Evolutionary conservation across 2,329 filamentous ascomycete genomes (phyloP).

Genomic region (Neofusicoccum laricinum): DNA sequence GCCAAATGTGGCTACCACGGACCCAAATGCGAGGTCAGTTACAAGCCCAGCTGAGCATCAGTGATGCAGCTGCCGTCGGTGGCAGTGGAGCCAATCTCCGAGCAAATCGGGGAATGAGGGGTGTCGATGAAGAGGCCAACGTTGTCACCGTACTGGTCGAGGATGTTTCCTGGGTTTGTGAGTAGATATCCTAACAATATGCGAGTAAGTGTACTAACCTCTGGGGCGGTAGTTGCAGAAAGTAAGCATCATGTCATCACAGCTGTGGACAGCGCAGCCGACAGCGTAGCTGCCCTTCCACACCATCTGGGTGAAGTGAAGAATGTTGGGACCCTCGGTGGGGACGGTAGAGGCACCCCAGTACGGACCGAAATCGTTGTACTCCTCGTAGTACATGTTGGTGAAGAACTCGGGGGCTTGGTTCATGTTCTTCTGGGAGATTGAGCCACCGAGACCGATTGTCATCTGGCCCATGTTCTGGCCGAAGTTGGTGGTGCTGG

Average conservation of each 20-base stretch:
- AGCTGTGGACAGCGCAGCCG: slow-evolving; percentile 34
- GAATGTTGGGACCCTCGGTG: slow-evolving; percentile 24
- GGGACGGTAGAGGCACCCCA: neutral
- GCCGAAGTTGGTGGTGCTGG: slow-evolving; percentile 59
- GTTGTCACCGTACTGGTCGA: slow-evolving; percentile 52
- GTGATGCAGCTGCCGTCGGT: slow-evolving; percentile 12
- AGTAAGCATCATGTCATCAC: slow-evolving; percentile 48
- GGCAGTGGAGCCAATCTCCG: neutral
- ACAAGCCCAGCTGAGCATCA: slow-evolving; percentile 8
- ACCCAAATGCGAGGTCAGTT: neutral
- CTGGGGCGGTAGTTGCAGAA: slow-evolving; percentile 83
- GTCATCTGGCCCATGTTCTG: slow-evolving; percentile 75
- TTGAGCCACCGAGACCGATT: slow-evolving; percentile 62
- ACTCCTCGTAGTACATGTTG: slow-evolving; percentile 24
- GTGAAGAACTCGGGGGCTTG: slow-evolving; percentile 51
- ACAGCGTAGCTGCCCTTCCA: slow-evolving; percentile 38
- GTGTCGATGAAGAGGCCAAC: slow-evolving; percentile 31
- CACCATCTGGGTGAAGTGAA: slow-evolving; percentile 37
- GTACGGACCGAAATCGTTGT: slow-evolving; percentile 25
- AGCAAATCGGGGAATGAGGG: slow-evolving; percentile 11
- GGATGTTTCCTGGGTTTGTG: slow-evolving; percentile 51
- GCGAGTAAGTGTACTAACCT: slow-evolving; percentile 49
- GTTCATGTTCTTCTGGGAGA: slow-evolving; percentile 56
- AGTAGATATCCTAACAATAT: slow-evolving; percentile 17
- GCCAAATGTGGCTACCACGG: neutral